phyloP scores from a whole-genome alignment of 257 asterid genomes.

The Solanum medicagineum region DNA sequence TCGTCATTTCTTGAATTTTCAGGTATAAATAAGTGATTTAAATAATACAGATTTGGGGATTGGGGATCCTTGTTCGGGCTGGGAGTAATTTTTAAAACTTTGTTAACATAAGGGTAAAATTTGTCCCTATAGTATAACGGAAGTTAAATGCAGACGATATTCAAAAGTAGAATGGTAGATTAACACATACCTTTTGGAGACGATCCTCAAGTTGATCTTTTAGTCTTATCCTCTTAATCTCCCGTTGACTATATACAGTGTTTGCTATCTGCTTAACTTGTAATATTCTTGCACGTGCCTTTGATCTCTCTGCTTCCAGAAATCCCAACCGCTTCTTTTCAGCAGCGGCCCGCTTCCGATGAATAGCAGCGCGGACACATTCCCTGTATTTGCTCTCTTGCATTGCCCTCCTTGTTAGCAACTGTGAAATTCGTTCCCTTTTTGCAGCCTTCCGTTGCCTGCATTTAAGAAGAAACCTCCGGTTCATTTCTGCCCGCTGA shows the following conservation, averaged over 20 bases:
- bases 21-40: not conserved
- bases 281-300: constrained; percentile 14
- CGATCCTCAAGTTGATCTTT: constrained; percentile 5
- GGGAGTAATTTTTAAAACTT: not conserved
- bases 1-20: not conserved
- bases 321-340: constrained; percentile 13
- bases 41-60: not conserved
- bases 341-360: constrained; percentile 17
- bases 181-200: constrained; percentile 1
- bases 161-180: not conserved
- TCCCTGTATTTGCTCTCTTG: constrained; percentile 16
- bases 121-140: not conserved
- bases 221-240: constrained; percentile 4
- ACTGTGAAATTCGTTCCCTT: constrained; percentile 13
- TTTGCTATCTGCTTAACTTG: constrained; percentile 8
- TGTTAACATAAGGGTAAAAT: not conserved
- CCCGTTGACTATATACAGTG: constrained; percentile 1
- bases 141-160: not conserved
- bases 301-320: constrained; percentile 14
- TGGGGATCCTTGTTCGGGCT: not conserved
- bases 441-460: constrained; percentile 10
- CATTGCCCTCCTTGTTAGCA: constrained; percentile 4
- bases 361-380: constrained; percentile 14
- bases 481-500: constrained; percentile 13
- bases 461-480: constrained; percentile 9